Percentiles rank a stretch among this genome's conserved stretches.
Conservation (phyloP, 2,329 filamentous ascomycete species). For the Fonsecaea pedrosoi region DNA sequence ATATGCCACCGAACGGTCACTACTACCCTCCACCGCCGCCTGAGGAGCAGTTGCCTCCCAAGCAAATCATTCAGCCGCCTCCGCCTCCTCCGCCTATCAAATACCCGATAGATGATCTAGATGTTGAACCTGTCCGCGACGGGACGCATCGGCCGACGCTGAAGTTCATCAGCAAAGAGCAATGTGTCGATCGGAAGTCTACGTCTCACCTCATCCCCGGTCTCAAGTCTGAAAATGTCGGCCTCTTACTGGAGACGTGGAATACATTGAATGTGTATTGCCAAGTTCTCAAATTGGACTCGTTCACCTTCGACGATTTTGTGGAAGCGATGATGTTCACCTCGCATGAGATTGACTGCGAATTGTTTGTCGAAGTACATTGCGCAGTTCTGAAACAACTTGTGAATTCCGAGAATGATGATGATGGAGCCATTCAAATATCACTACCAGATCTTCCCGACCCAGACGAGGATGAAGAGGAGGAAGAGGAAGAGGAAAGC, state of each 20-base stretch:
- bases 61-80: slow-evolving; percentile 50
- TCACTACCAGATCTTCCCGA: slow-evolving; percentile 76
- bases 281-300: slow-evolving; percentile 90
- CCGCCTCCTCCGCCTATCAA: slow-evolving; percentile 79
- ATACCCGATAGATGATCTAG: slow-evolving; percentile 94
- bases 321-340: slow-evolving; percentile 83
- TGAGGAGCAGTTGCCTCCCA: slow-evolving; percentile 18
- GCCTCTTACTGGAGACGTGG: slow-evolving; percentile 87
- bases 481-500: slow-evolving; percentile 64
- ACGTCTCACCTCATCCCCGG: slow-evolving; percentile 57
- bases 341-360: slow-evolving; percentile 75
- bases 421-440: slow-evolving; percentile 78
- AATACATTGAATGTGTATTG: slow-evolving; percentile 98
- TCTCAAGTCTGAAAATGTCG: slow-evolving; percentile 84
- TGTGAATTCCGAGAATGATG: slow-evolving; percentile 73
- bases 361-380: slow-evolving; percentile 88
- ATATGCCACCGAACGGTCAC: slow-evolving; percentile 42
- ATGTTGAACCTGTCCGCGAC: slow-evolving; percentile 72
- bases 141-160: slow-evolving; percentile 73
- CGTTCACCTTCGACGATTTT: slow-evolving; percentile 97
- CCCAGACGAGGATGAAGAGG: slow-evolving; percentile 72
- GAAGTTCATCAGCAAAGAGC: slow-evolving; percentile 71
- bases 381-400: slow-evolving; percentile 89
- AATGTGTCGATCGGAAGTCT: slow-evolving; percentile 59
- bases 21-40: slow-evolving; percentile 39